These are phyloP conservation scores for Crithidia acanthocephali DNA, from an alignment of 208 protist genomes.

Conservation along the genomic window DNA sequence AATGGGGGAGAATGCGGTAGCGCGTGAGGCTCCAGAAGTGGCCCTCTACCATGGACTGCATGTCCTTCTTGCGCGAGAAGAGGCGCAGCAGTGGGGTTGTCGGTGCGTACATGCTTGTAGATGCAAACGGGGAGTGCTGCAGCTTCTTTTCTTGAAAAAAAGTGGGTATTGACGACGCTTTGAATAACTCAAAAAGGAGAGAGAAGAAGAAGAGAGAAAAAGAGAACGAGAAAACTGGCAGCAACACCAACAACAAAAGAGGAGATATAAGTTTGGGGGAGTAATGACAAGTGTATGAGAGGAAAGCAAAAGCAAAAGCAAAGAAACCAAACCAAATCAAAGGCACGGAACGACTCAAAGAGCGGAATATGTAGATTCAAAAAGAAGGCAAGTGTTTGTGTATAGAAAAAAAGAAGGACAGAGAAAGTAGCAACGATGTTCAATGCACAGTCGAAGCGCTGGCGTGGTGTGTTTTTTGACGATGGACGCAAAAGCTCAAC, in stretches of 20 bases:
- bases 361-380: not conserved
- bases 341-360: too few relatives aligned
- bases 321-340: too few relatives aligned
- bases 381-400: not conserved
- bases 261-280: too few relatives aligned
- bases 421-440: not conserved
- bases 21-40: constrained; percentile 91
- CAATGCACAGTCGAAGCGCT: too few relatives aligned
- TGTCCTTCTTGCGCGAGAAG: constrained; percentile 40
- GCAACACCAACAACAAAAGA: too few relatives aligned
- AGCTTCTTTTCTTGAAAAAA: not conserved
- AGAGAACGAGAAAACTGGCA: too few relatives aligned
- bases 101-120: constrained; percentile 33
- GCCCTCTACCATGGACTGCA: constrained; percentile 63
- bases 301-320: too few relatives aligned
- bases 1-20: constrained; percentile 79
- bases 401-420: not conserved
- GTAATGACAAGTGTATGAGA: not conserved
- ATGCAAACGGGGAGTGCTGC: not conserved
- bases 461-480: too few relatives aligned
- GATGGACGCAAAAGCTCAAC: too few relatives aligned
- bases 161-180: not conserved
- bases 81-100: constrained; percentile 29
- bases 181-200: too few relatives aligned
- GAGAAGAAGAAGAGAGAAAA: not conserved